These are phyloP conservation scores for Cercospora nicotianae DNA, from an alignment of 2,329 filamentous ascomycete genomes.

Conservation along the genomic window DNA sequence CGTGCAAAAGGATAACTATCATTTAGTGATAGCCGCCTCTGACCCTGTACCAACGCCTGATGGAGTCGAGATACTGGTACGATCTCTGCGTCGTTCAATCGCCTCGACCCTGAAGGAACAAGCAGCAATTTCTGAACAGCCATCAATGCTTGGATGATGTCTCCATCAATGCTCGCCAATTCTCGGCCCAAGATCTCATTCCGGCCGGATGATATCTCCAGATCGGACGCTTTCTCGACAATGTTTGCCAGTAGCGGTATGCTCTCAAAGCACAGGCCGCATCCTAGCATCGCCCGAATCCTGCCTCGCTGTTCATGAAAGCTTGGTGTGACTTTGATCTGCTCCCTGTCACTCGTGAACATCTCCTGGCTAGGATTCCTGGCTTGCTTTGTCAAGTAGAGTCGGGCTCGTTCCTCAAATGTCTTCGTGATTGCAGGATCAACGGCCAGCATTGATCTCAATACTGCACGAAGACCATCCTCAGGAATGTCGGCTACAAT, in stretches of 20 bases:
- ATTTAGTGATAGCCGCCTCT: background rate
- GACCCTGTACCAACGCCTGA: background rate
- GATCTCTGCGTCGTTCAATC: background rate
- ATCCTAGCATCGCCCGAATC: slow-evolving; percentile 23
- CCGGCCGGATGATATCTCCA: background rate
- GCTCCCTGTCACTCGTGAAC: background rate
- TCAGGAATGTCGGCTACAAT: slow-evolving; percentile 22
- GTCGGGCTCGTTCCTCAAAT: slow-evolving; percentile 18
- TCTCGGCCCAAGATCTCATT: background rate
- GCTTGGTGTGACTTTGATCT: background rate
- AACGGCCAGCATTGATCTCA: slow-evolving; percentile 23
- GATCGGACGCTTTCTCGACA: slow-evolving; percentile 1
- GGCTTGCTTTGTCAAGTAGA: slow-evolving; percentile 15
- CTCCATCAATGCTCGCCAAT: slow-evolving; percentile 19
- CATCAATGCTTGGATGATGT: slow-evolving; percentile 23
- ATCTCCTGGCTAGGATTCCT: background rate
- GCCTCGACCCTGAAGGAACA: slow-evolving; percentile 14
- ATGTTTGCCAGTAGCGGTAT: slow-evolving; percentile 16
- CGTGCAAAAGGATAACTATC: slow-evolving; percentile 10
- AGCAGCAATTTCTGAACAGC: slow-evolving; percentile 21
- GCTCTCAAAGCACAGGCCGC: slow-evolving; percentile 22
- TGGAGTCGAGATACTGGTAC: background rate
- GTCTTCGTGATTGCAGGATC: slow-evolving; percentile 21
- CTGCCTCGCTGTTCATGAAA: slow-evolving; percentile 14
- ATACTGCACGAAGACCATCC: slow-evolving; percentile 20